Conservation (phyloP, 805 yeast genomes). For the Wickerhamomyces bovis region DNA sequence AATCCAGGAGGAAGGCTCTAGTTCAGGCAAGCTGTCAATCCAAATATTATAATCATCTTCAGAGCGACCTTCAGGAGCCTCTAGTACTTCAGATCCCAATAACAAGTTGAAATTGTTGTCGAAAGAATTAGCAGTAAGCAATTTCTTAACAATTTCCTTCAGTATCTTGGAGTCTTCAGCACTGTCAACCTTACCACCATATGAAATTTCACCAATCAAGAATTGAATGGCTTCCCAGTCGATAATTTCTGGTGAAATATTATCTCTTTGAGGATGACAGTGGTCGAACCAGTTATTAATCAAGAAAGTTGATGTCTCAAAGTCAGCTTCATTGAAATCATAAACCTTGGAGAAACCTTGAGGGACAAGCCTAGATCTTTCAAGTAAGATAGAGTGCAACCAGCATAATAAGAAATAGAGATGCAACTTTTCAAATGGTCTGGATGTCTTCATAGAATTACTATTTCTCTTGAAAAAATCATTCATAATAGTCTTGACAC, state of each 20-base stretch:
- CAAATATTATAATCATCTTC: conserved; percentile 36
- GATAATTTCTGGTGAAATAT: conserved; percentile 39
- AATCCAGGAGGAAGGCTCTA: conserved; percentile 48
- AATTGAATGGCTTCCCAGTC: conserved; percentile 50
- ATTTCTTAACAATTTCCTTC: conserved; percentile 25
- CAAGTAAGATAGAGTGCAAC: conserved; percentile 62
- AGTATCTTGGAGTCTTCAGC: conserved; percentile 35
- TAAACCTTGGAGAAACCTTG: conserved; percentile 54
- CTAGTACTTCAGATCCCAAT: conserved; percentile 11
- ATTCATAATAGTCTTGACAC: conserved; percentile 43
- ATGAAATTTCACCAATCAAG: conserved; percentile 48
- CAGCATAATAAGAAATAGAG: conserved; percentile 54
- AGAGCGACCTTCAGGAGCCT: conserved; percentile 44
- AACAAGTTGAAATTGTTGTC: conserved; percentile 38
- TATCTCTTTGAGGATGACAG: conserved; percentile 19
- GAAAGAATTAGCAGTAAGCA: conserved; percentile 38
- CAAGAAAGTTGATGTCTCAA: conserved; percentile 40
- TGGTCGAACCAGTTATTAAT: conserved; percentile 37
- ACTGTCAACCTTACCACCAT: conserved; percentile 57
- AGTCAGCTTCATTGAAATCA: conserved; percentile 74
- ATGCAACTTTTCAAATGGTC: conserved; percentile 40
- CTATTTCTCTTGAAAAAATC: conserved; percentile 15
- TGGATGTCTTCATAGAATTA: conserved; percentile 10
- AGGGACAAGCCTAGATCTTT: conserved; percentile 54
- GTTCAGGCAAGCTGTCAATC: conserved; percentile 48